These are phyloP conservation scores for Drechslerella stenobrocha DNA, from an alignment of 2,329 filamentous ascomycete species.

Conservation along the genomic window DNA sequence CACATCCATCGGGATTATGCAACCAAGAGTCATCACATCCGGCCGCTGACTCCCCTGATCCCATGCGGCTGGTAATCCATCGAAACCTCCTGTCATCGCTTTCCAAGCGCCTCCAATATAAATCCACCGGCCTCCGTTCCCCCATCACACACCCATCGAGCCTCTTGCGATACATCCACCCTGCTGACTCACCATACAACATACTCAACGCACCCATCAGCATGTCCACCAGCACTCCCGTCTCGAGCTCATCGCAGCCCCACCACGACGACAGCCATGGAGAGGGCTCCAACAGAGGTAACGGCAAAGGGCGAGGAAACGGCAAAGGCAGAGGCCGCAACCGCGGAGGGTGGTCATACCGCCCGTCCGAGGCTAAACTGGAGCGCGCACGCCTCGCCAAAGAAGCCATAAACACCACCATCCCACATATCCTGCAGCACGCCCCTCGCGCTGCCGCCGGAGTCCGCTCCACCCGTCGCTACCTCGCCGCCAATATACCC, in stretches of 20 bases:
- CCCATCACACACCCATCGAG: too few relatives aligned
- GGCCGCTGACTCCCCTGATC: too few relatives aligned
- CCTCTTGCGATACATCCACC: too few relatives aligned
- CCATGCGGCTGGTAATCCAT: too few relatives aligned
- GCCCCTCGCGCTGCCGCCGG: constrained; percentile 64
- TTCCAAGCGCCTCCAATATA: too few relatives aligned
- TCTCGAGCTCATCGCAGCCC: background rate
- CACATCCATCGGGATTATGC: too few relatives aligned
- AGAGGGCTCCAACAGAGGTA: background rate
- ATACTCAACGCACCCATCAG: background rate
- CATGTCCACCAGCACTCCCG: constrained; percentile 7
- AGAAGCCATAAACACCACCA: constrained; percentile 64
- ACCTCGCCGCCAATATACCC: constrained; percentile 54
- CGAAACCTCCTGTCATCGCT: too few relatives aligned
- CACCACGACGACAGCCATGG: background rate
- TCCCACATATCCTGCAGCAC: constrained; percentile 62
- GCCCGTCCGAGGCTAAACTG: constrained; percentile 24
- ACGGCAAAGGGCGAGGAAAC: background rate
- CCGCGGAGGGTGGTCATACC: constrained; percentile 2
- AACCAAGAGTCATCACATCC: too few relatives aligned
- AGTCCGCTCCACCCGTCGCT: constrained; percentile 59
- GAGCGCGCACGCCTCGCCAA: constrained; percentile 62
- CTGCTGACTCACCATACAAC: background rate
- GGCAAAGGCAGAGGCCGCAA: constrained; percentile 8
- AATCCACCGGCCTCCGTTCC: too few relatives aligned